Conservation (phyloP, 306 rosid species). For the Adenanthera pavonina region DNA sequence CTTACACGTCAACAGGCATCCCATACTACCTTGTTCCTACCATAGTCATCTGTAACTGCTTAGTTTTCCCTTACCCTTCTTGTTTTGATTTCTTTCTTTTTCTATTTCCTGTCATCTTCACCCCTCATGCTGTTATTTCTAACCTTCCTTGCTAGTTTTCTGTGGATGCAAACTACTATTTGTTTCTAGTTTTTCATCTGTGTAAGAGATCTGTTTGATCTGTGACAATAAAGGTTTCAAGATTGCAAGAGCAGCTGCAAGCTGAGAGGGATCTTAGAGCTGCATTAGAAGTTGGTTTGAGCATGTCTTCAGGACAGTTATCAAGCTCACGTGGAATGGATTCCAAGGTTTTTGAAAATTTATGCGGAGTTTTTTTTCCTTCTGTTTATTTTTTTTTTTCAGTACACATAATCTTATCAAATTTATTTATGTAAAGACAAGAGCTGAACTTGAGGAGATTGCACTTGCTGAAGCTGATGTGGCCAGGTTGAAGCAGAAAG, state of each 20-base stretch:
- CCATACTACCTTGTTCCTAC: not conserved
- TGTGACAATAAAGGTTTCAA: slow-evolving; percentile 74
- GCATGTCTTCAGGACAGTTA: slow-evolving; percentile 95
- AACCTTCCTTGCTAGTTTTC: not conserved
- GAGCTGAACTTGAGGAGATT: slow-evolving; percentile 98
- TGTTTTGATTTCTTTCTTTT: not conserved
- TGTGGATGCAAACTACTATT: slow-evolving; percentile 8
- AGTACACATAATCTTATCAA: slow-evolving; percentile 47
- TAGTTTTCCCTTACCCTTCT: not conserved
- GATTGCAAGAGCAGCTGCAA: slow-evolving; percentile 99
- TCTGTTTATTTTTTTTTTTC: slow-evolving; percentile 24
- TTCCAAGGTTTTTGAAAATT: slow-evolving; percentile 72
- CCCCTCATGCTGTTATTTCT: not conserved
- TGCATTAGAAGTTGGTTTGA: slow-evolving; percentile 96
- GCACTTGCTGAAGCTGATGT: slow-evolving; percentile 99
- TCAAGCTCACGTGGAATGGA: slow-evolving; percentile 91
- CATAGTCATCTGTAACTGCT: not conserved
- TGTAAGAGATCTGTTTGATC: slow-evolving; percentile 37
- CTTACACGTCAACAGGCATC: not conserved
- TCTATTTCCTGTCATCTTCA: not conserved
- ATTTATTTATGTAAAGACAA: slow-evolving; percentile 66
- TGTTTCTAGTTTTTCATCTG: not conserved
- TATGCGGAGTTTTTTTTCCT: slow-evolving; percentile 2
- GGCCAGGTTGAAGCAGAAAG: slow-evolving; percentile 97
- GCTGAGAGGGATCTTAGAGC: slow-evolving; percentile 99